Conservation (phyloP, 2,329 filamentous ascomycete genomes). For the Claviceps cyperi region DNA sequence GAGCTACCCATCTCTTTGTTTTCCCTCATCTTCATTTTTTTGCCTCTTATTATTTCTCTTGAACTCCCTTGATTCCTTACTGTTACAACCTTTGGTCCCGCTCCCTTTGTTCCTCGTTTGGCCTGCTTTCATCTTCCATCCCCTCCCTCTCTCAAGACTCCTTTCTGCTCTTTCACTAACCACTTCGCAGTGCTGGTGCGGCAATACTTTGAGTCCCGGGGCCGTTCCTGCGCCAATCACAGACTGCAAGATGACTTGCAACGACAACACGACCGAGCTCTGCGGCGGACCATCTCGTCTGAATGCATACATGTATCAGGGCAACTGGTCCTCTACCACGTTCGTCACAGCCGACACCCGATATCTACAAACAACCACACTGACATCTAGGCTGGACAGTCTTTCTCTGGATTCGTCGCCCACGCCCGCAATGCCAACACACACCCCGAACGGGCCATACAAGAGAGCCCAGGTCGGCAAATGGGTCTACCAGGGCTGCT, state of each 20-base stretch:
- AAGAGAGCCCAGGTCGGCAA: slow-evolving; percentile 13
- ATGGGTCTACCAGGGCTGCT: slow-evolving; percentile 23
- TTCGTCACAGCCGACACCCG: slow-evolving; percentile 11
- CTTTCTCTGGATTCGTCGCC: background rate
- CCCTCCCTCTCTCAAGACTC: background rate
- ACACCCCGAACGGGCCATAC: slow-evolving; percentile 12
- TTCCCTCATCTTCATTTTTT: too few relatives aligned
- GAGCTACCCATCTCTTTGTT: background rate
- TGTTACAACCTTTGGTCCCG: background rate
- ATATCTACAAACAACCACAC: slow-evolving; percentile 13
- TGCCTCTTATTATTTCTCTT: too few relatives aligned
- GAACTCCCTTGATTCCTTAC: background rate
- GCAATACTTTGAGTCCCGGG: slow-evolving; percentile 14
- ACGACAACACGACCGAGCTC: slow-evolving; percentile 21
- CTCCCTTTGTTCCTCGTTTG: background rate
- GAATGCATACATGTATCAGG: slow-evolving; percentile 19
- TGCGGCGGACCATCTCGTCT: slow-evolving; percentile 21
- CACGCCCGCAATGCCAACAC: slow-evolving; percentile 8
- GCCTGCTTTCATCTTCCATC: background rate
- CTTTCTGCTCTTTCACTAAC: background rate
- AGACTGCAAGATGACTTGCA: slow-evolving; percentile 23
- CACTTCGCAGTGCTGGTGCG: slow-evolving; percentile 21
- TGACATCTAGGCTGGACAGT: background rate
- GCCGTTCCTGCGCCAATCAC: slow-evolving; percentile 15
- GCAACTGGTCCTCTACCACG: slow-evolving; percentile 12